Evolutionary conservation across 768 basidiomycete genomes (phyloP).

Genomic region (Tylopilus vinaceipallidus): DNA sequence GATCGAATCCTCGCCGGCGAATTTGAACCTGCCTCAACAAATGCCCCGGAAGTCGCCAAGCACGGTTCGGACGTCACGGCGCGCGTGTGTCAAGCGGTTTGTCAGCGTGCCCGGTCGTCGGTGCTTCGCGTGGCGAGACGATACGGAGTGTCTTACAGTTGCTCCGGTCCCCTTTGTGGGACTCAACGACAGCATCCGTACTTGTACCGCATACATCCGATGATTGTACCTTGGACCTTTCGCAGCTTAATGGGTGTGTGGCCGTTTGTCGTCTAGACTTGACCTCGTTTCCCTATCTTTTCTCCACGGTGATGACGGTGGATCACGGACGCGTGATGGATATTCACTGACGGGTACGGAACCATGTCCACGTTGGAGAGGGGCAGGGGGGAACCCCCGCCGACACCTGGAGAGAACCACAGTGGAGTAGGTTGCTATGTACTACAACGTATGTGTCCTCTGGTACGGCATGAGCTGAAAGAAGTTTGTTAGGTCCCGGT

Average conservation of each 20-base stretch:
- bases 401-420: too few relatives aligned
- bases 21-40: constrained; percentile 68
- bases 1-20: constrained; percentile 46
- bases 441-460: constrained; percentile 53
- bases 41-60: constrained; percentile 33
- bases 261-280: not conserved
- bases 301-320: not conserved
- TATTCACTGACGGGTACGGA: constrained; percentile 58
- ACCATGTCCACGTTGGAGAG: too few relatives aligned
- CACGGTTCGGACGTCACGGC: constrained; percentile 58
- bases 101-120: constrained; percentile 4
- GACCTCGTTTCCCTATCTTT: not conserved
- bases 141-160: constrained; percentile 58
- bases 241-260: constrained; percentile 65
- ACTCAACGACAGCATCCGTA: constrained; percentile 63
- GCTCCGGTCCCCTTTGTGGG: constrained; percentile 81
- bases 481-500: not conserved
- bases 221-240: constrained; percentile 63
- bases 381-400: too few relatives aligned
- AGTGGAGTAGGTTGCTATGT: too few relatives aligned
- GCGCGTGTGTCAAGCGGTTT: too few relatives aligned
- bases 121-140: not conserved
- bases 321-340: not conserved
- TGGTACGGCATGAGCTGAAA: constrained; percentile 31
- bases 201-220: constrained; percentile 56